Percentiles rank a stretch among this genome's conserved stretches.
Evolutionary conservation across 176 grass and related monocot genomes (phyloP).

Genomic region (Zea luxurians): DNA sequence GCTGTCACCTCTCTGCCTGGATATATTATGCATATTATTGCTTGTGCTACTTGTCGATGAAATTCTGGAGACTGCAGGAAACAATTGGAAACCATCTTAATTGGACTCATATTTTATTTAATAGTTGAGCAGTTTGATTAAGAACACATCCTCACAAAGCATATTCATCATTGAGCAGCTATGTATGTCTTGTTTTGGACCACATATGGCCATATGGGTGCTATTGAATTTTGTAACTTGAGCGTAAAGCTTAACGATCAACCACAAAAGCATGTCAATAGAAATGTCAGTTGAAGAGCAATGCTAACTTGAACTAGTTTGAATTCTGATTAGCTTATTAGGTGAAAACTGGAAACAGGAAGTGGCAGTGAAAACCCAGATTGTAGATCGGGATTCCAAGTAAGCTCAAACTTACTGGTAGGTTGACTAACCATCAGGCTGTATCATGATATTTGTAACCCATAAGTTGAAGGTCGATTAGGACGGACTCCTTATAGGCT

Average conservation of each 20-base stretch:
- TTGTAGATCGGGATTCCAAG: background rate
- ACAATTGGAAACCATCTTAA: conserved; percentile 30
- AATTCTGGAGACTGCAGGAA: conserved; percentile 63
- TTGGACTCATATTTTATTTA: conserved; percentile 9
- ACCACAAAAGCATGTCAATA: background rate
- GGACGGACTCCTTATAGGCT: background rate
- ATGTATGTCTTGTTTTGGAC: background rate
- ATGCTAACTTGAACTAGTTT: conserved; percentile 4
- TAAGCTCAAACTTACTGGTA: background rate
- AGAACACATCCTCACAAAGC: background rate
- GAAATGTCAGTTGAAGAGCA: background rate
- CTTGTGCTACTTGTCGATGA: conserved; percentile 62
- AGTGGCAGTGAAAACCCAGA: background rate
- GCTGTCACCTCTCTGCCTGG: conserved; percentile 31
- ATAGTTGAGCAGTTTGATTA: conserved; percentile 13
- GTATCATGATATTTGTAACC: background rate
- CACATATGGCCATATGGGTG: background rate
- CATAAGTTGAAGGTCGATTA: conserved; percentile 4
- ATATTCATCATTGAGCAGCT: conserved; percentile 7
- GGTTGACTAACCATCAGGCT: background rate
- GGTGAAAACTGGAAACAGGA: background rate
- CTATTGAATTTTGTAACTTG: background rate
- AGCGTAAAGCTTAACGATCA: background rate
- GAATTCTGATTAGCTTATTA: conserved; percentile 8
- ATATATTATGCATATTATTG: conserved; percentile 45